A percentile compares a stretch with the other conserved stretches of the same genome.
phyloP scores from a whole-genome alignment of 495 filamentous ascomycete species.

The Trichoderma virens region DNA sequence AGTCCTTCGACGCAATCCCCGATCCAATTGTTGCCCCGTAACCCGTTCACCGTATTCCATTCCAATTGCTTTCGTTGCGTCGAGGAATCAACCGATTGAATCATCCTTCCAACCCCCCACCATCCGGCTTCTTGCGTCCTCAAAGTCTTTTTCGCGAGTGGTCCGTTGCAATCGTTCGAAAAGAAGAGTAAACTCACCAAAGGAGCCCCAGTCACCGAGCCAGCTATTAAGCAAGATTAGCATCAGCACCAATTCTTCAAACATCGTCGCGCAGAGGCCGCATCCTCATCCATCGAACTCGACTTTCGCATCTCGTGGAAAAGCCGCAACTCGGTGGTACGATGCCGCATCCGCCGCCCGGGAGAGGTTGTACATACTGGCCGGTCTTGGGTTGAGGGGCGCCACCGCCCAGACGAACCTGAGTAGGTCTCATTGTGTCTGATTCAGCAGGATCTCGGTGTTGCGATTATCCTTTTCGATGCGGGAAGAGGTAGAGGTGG shows the following conservation, averaged over 20 bases:
- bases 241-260: conserved; percentile 20
- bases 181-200: conserved; percentile 54
- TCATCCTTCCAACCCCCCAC: neutral
- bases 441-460: conserved; percentile 12
- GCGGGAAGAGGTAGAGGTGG: neutral
- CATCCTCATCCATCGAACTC: neutral
- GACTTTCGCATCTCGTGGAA: conserved; percentile 6
- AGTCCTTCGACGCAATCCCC: too few species aligned
- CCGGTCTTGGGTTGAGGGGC: conserved; percentile 14
- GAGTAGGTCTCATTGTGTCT: conserved; percentile 57
- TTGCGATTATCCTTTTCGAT: conserved; percentile 11
- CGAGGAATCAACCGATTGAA: neutral
- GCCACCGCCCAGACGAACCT: conserved; percentile 47
- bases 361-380: conserved; percentile 49
- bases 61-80: neutral
- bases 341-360: neutral
- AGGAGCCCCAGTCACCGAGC: conserved; percentile 75
- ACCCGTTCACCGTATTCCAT: too few species aligned
- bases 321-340: conserved; percentile 7
- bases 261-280: neutral
- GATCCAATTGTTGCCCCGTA: neutral
- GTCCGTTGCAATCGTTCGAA: neutral
- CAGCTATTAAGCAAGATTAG: conserved; percentile 47
- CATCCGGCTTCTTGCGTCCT: neutral
- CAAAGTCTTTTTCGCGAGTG: neutral